phyloP scores from a whole-genome alignment of 2,329 filamentous ascomycete genomes.

The Talaromyces sp. region DNA sequence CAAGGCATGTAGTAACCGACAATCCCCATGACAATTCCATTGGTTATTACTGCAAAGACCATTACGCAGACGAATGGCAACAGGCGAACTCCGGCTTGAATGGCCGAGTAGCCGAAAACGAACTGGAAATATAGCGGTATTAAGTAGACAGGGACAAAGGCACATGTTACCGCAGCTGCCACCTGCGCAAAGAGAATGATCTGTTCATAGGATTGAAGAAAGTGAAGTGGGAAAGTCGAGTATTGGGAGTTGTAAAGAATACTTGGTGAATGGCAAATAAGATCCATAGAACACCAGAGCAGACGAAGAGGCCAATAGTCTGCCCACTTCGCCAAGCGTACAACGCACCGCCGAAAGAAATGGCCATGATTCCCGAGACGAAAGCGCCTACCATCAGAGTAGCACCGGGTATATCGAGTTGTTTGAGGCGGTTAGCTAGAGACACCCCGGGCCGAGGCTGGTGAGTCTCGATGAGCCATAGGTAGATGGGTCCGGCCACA shows the following conservation, averaged over 20 bases:
- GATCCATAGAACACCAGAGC: slow-evolving; percentile 42
- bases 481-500: background rate
- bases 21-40: background rate
- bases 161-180: background rate
- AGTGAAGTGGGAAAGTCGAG: background rate
- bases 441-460: background rate
- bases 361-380: slow-evolving; percentile 41
- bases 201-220: background rate
- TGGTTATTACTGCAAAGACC: background rate
- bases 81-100: background rate
- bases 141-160: background rate
- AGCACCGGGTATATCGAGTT: background rate
- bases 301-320: slow-evolving; percentile 46
- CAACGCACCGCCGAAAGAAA: slow-evolving; percentile 47
- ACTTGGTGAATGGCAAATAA: slow-evolving; percentile 45
- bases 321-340: slow-evolving; percentile 45
- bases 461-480: background rate
- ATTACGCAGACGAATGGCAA: background rate
- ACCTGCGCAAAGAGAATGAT: background rate
- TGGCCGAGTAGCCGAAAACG: background rate
- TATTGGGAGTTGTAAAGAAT: background rate
- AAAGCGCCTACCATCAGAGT: slow-evolving; percentile 20
- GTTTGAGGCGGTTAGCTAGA: background rate
- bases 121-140: background rate
- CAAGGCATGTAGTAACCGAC: too few species aligned